Base-by-base conservation (phyloP, 768 basidiomycete genomes). In the Polyporus arcularius region DNA sequence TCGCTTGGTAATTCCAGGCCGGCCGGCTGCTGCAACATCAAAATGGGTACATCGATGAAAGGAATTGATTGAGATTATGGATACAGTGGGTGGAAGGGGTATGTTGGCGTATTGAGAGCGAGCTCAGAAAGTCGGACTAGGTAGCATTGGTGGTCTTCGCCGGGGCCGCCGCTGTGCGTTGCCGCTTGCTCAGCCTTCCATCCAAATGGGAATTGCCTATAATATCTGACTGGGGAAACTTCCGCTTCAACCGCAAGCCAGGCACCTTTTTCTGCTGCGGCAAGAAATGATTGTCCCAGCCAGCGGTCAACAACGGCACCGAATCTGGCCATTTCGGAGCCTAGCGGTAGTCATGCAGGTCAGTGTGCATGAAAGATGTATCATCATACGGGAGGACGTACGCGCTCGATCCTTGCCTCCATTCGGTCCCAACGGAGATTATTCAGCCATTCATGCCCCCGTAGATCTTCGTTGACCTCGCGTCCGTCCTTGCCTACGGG, bases 351-450 rank as follows among this genome's bases (percentile, higher is more conserved):
- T 9, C 9, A 8, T 45, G 9, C 43, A 16, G 43, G 14, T n/a
- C 8, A 16, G 8, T 45, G 28, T 12, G 4, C 21, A 14, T 47
- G 30, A 2, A 45, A 9, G 26, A 0, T 4, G 28, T 2, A 48
- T 0, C 3, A 2, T 5, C 11, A 39, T 14, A 41, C 3, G 30
- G 21, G 21, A 14, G 4, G 10, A 47, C 83, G 48, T 67, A 85
- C 85, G 32, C 79, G 60, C 54, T 83, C 82, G 38, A 73, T 68
- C 42, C 79, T 75, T 0, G 68, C 66, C 11, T 73, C 63, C 72
- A 85, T 76, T 65, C 76, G 77, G 18, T 67, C 67, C 85, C 83
- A 85, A 56, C 81, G 74, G 12, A 86, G 71, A 21, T 54, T 42
- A 6, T 63, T 60, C 45, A 86, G 65, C 81, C 81, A 87, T 1